A percentile compares a stretch with the other conserved stretches of the same genome.
These are phyloP conservation scores for Paecilomyces formosus DNA, from an alignment of 2,329 filamentous ascomycete species.

Conservation along the genomic window DNA sequence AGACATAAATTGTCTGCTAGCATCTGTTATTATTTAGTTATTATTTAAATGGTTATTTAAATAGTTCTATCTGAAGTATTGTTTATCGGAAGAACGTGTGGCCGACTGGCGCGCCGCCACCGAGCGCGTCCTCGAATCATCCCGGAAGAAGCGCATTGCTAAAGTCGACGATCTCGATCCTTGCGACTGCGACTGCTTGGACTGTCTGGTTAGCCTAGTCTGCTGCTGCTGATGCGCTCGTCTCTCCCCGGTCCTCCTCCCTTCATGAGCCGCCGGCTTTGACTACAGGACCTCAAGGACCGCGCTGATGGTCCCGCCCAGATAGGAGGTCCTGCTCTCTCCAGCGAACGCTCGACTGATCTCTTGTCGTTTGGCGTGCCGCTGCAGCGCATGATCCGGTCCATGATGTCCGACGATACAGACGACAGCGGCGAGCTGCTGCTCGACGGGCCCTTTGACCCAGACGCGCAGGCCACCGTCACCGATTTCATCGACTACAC, in stretches of 20 bases:
- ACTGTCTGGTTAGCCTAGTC: not conserved
- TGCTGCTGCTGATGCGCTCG: not conserved
- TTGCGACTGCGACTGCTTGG: not conserved
- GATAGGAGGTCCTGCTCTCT: conserved; percentile 3
- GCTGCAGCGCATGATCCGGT: conserved; percentile 1
- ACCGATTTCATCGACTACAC: conserved; percentile 64
- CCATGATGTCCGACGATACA: conserved; percentile 32
- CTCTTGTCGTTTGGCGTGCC: not conserved
- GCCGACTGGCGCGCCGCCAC: conserved; percentile 12
- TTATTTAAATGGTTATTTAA: no score
- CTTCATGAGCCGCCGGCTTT: conserved; percentile 7
- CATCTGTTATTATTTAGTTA: not conserved
- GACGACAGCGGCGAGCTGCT: conserved; percentile 37
- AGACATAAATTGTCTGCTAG: not conserved
- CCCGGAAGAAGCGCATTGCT: not conserved
- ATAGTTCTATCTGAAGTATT: no score
- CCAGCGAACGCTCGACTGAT: not conserved
- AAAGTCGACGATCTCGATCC: not conserved
- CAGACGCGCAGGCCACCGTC: conserved; percentile 58
- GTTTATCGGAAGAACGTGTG: conserved; percentile 26
- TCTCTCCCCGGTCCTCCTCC: not conserved
- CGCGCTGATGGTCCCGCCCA: conserved; percentile 15
- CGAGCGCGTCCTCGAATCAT: not conserved
- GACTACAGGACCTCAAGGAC: conserved; percentile 12
- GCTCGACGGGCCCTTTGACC: conserved; percentile 48